Percentiles rank a stretch among this genome's conserved stretches.
Evolutionary conservation across 2,329 filamentous ascomycete genomes (phyloP).

Genomic region (Blumeria graminis): DNA sequence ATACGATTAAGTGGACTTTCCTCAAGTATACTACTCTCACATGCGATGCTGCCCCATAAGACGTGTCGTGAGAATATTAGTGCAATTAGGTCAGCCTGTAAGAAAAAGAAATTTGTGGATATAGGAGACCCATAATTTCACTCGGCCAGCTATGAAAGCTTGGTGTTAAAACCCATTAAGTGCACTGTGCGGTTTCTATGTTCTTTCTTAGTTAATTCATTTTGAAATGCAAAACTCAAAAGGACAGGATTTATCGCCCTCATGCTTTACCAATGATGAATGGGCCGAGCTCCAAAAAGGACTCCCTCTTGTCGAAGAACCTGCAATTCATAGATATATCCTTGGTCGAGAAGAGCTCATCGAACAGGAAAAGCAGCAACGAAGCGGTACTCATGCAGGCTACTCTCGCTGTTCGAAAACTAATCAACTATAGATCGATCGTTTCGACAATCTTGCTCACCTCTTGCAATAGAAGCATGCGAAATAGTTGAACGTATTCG

Average conservation of each 20-base stretch:
- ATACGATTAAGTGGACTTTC: too few species aligned
- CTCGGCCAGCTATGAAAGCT: too few species aligned
- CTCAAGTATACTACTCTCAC: too few species aligned
- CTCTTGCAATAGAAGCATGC: conserved; percentile 54
- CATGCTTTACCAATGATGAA: conserved; percentile 23
- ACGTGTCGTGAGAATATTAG: too few species aligned
- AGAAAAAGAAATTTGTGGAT: too few species aligned
- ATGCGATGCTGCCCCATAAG: conserved; percentile 1
- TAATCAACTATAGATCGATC: conserved; percentile 28
- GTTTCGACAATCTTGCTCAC: conserved; percentile 53
- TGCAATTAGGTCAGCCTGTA: too few species aligned
- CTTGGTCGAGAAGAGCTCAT: conserved; percentile 53
- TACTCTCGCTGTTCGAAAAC: conserved; percentile 13
- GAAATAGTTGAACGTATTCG: conserved; percentile 61
- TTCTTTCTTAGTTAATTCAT: too few species aligned
- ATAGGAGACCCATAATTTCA: too few species aligned
- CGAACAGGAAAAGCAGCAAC: conserved; percentile 54
- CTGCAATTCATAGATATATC: conserved; percentile 65
- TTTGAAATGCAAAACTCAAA: too few species aligned
- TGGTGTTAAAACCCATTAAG: too few species aligned
- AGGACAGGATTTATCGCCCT: conserved; percentile 8
- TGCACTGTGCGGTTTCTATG: too few species aligned
- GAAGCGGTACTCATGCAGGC: conserved; percentile 36
- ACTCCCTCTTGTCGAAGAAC: conserved; percentile 36
- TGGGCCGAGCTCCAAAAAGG: conserved; percentile 32